Conservation (phyloP, 768 basidiomycete species). For the Pilatotrama ljubarskyi region DNA sequence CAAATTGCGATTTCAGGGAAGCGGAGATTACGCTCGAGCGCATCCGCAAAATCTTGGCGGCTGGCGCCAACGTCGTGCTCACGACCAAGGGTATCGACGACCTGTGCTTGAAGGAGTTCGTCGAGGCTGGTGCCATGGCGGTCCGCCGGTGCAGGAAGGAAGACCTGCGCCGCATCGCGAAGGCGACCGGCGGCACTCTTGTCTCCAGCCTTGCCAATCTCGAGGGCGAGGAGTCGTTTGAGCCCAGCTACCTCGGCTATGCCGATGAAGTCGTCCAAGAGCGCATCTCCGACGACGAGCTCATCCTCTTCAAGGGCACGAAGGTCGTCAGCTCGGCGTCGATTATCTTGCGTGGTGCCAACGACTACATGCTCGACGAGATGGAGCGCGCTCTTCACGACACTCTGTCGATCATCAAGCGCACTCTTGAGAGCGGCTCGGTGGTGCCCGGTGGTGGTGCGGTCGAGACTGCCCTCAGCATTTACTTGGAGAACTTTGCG, state of each 20-base stretch:
- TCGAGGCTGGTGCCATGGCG: constrained; percentile 98
- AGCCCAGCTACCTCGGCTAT: constrained; percentile 83
- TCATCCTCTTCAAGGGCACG: constrained; percentile 96
- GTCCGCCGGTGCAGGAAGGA: constrained; percentile 97
- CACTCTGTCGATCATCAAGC: constrained; percentile 91
- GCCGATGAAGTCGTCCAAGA: constrained; percentile 98
- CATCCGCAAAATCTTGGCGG: constrained; percentile 91
- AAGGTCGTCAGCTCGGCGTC: constrained; percentile 94
- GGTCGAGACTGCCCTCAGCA: constrained; percentile 94
- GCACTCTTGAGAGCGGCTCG: constrained; percentile 92
- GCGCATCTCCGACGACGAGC: constrained; percentile 96
- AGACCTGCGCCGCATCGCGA: constrained; percentile 94
- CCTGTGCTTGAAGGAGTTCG: constrained; percentile 96
- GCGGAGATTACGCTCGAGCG: constrained; percentile 94
- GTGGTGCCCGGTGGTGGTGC: constrained; percentile 98
- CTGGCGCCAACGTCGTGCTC: constrained; percentile 95
- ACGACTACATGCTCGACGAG: constrained; percentile 99
- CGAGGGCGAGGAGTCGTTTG: constrained; percentile 97
- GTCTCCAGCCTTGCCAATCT: constrained; percentile 93
- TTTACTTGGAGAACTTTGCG: constrained; percentile 98
- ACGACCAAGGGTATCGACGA: constrained; percentile 99
- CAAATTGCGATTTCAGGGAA: constrained; percentile 54
- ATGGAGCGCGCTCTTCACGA: constrained; percentile 98
- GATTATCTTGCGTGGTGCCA: constrained; percentile 93
- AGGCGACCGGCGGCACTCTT: constrained; percentile 92